Base-by-base conservation (phyloP, 805 yeast genomes). In the Kodamaea fukazawae region DNA sequence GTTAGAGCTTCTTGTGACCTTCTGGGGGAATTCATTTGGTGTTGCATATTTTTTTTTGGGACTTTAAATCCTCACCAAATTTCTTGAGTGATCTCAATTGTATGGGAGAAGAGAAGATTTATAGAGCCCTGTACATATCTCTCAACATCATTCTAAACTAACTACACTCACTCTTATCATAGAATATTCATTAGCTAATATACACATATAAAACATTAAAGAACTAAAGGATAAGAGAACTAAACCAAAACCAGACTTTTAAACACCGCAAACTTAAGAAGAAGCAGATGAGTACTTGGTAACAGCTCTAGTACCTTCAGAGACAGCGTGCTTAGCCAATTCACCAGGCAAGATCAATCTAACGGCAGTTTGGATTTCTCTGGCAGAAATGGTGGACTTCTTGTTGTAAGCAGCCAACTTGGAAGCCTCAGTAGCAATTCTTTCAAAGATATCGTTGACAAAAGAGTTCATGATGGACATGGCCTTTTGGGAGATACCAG, bases 401-500 rank as follows among this genome's bases (percentile, higher is more conserved):
- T 89, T 89, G 86, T 90, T 90, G 85, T 90, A 90, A 64, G 96
- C 96, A 73, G 97, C 97, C 61, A 91, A 83, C 76, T 90, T 91
- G 55, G 97, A 90, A 60, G 97, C 96, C 78, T 90, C 97, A 60
- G 91, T 73, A 58, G 97, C 97, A 60, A 91, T 86, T 79, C 98
- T 90, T 79, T 90, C 97, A 66, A 90, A 91, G 67, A 90, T 88
- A 74, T 91, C 97, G 76, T 89, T 90, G 58, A 91, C 97, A 60
- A 91, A 91, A 32, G 97, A 91, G 86, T 91, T 91, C 91, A 91
- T 83, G 71, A 91, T 91, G 53, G 96, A 88, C 96, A 91, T 91
- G 52, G 98, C 96, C 70, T 88, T 86, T 76, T 89, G 96, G 59
- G 98, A 90, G 69, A 91, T 91, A 87, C 97, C 98, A 50, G 98